Percentiles rank a stretch among this genome's conserved stretches.
These are phyloP conservation scores for Jatropha curcas DNA, from an alignment of 345 rosid species.

Conservation along the genomic window DNA sequence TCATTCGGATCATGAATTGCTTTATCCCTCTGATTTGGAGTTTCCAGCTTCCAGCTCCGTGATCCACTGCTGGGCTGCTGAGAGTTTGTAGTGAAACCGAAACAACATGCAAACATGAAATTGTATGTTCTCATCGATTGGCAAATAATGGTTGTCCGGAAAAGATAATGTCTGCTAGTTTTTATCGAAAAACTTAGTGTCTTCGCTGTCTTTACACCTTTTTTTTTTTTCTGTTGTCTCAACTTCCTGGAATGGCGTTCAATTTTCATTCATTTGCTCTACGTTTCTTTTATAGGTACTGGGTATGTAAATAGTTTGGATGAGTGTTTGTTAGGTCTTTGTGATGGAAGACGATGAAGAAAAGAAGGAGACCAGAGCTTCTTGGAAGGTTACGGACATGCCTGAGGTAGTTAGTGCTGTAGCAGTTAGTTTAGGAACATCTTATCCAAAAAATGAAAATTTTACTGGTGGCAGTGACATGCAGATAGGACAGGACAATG, in stretches of 20 bases:
- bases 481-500: conserved; percentile 25
- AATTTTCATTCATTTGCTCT: background rate
- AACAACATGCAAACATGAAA: background rate
- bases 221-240: background rate
- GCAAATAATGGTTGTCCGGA: background rate
- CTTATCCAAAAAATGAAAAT: conserved; percentile 35
- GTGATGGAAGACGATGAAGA: conserved; percentile 78
- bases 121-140: background rate
- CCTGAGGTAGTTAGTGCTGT: conserved; percentile 30
- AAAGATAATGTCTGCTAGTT: background rate
- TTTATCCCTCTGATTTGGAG: background rate
- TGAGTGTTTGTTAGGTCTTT: conserved; percentile 32
- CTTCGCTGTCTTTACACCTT: background rate
- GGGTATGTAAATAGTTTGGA: conserved; percentile 32
- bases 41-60: background rate
- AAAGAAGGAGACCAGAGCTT: conserved; percentile 46
- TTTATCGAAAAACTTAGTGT: background rate
- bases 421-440: conserved; percentile 43
- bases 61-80: background rate
- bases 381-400: conserved; percentile 24
- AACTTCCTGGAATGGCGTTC: background rate
- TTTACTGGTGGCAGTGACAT: conserved; percentile 25
- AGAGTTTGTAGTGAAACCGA: background rate
- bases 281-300: conserved; percentile 30
- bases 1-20: background rate